Evolutionary conservation across 805 yeast species (phyloP).

Genomic region (Saccharomycopsis sp.): DNA sequence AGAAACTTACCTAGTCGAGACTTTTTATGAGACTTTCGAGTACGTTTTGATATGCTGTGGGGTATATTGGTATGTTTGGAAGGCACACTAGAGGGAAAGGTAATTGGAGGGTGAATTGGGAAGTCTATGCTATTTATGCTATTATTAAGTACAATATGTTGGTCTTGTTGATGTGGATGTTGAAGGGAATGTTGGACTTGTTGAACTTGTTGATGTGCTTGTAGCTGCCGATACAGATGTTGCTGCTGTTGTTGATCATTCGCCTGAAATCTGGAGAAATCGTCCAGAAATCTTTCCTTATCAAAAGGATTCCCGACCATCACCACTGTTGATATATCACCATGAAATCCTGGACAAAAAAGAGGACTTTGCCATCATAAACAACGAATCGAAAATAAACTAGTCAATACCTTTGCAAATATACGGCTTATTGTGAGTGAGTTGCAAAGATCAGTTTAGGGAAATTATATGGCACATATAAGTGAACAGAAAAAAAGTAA

Average conservation of each 20-base stretch:
- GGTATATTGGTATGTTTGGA: neutral
- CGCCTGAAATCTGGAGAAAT: neutral
- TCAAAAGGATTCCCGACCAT: neutral
- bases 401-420: too few species aligned
- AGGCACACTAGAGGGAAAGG: neutral
- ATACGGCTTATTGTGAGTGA: neutral
- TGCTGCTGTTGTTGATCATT: neutral
- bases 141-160: too few species aligned
- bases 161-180: neutral
- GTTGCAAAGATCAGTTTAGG: neutral
- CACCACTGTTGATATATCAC: neutral
- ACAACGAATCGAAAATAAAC: too few species aligned
- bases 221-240: neutral
- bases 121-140: too few species aligned
- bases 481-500: neutral
- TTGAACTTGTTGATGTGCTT: neutral
- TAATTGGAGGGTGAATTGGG: too few species aligned
- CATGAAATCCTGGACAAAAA: neutral
- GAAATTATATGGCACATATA: neutral
- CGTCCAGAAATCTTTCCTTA: neutral
- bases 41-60: neutral
- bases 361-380: too few species aligned
- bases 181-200: neutral
- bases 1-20: slow-evolving; percentile 8
- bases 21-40: slow-evolving; percentile 9